Evolutionary conservation across 805 yeast genomes (phyloP), one percentile per base, ranked within the genome.

Genomic region (Saturnispora bothae): DNA sequence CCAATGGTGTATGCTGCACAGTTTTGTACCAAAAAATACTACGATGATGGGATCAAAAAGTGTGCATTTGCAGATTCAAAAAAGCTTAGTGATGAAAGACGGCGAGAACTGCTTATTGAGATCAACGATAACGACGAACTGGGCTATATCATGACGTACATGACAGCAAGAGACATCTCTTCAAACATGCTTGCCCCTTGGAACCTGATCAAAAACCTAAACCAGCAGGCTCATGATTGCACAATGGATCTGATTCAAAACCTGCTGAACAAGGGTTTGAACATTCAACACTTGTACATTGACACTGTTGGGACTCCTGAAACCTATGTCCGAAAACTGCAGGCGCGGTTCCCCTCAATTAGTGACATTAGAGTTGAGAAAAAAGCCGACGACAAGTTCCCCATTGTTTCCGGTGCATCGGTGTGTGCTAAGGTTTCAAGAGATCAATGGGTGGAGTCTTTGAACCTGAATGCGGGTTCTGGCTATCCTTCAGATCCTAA

Each of bases 221-320:
- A 94, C 55, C 95, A 82, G 48, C 98, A 92, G 59, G 98, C 98
- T 0, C 97, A 92, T 52, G 95, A 86, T 50, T 78, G 94, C 0
- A 92, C 99, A 0, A 88, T 88, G 53, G 75, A 64, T 13, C 61
- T 92, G 43, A 85, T 92, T 28, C 71, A 70, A 43, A 73, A 70
- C 9, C 78, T 83, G 0, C 28, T 83, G 4, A 71, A 68, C 22
- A 59, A 63, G 26, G 30, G 42, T 1, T 13, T 32, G 10, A 38
- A 39, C 12, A 53, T 92, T 5, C 68, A 64, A 20, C 84, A 84
- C 53, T 71, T 88, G 0, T 92, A 71, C 56, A 88, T 92, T 4
- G 99, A 92, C 56, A 92, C 99, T 0, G 98, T 92, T 30, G 99
- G 99, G 0, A 96, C 97, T 1, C 97, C 98, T 12, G 71, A 60